phyloP scores from a whole-genome alignment of 176 grass and related monocot genomes.

The Carex pumila region DNA sequence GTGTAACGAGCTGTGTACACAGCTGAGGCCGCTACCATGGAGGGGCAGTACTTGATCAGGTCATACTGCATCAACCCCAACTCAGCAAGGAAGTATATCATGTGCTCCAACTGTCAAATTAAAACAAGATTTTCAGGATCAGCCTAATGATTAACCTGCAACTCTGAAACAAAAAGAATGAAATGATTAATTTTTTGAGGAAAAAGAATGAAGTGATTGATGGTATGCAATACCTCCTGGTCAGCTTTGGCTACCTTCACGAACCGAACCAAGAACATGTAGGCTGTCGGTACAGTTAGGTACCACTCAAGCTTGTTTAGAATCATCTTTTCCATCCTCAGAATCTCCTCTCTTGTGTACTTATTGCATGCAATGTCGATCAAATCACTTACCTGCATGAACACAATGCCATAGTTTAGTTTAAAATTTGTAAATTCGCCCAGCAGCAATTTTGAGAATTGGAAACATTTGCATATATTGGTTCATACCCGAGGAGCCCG shows the following conservation, averaged over 20 bases:
- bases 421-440: not conserved
- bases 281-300: conserved; percentile 69
- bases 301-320: conserved; percentile 86
- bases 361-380: conserved; percentile 60
- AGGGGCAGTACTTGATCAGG: conserved; percentile 40
- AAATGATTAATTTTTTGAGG: too few species aligned
- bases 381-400: conserved; percentile 67
- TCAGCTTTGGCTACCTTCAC: conserved; percentile 58
- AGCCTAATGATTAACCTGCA: not conserved
- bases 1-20: conserved; percentile 75
- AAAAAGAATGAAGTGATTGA: not conserved
- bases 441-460: not conserved
- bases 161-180: not conserved
- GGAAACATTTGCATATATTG: not conserved
- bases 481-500: conserved; percentile 71
- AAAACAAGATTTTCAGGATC: not conserved
- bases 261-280: conserved; percentile 68
- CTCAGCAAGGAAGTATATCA: conserved; percentile 83
- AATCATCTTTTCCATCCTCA: conserved; percentile 73
- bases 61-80: conserved; percentile 67
- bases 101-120: conserved; percentile 64
- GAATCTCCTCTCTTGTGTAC: conserved; percentile 65
- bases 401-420: not conserved
- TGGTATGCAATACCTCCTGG: conserved; percentile 37
- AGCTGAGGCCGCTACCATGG: conserved; percentile 63